Conservation (phyloP, 306 rosid species). For the Benincasa hispida region DNA sequence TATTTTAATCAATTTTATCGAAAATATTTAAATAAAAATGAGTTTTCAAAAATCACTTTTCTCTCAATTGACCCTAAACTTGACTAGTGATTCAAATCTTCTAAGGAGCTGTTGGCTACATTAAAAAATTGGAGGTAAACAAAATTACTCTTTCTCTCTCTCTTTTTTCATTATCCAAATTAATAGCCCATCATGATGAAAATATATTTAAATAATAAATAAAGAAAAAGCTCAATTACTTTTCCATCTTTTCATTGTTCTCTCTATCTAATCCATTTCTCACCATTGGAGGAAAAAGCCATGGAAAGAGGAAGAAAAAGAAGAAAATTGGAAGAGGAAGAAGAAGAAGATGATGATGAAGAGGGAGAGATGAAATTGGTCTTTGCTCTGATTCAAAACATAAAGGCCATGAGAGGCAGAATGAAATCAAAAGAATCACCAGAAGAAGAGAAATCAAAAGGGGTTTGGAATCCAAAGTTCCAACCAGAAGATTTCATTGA, state of each 20-base stretch:
- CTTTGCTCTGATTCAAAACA: constrained; percentile 55
- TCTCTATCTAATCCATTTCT: not conserved
- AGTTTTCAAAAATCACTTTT: no score
- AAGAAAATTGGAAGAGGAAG: constrained; percentile 45
- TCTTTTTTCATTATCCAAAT: no score
- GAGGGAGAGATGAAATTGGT: constrained; percentile 63
- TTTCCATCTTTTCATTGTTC: not conserved
- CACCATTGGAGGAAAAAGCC: not conserved
- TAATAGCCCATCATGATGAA: no score
- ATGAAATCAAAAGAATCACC: constrained; percentile 5
- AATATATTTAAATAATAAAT: no score
- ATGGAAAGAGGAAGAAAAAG: constrained; percentile 56
- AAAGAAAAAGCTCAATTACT: no score
- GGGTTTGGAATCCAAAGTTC: constrained; percentile 58
- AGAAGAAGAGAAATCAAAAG: constrained; percentile 5
- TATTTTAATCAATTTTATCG: no score
- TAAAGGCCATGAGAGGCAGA: constrained; percentile 33
- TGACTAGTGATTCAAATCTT: no score
- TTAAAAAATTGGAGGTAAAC: no score
- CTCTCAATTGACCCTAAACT: no score
- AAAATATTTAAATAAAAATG: no score
- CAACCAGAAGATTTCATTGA: constrained; percentile 57
- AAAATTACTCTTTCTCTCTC: no score
- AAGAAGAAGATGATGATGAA: constrained; percentile 35
- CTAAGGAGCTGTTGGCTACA: no score